A percentile compares a stretch with the other conserved stretches of the same genome.
phyloP scores from a whole-genome alignment of 371 early-diverging fungal species.

The Syncephalis fuscata region DNA sequence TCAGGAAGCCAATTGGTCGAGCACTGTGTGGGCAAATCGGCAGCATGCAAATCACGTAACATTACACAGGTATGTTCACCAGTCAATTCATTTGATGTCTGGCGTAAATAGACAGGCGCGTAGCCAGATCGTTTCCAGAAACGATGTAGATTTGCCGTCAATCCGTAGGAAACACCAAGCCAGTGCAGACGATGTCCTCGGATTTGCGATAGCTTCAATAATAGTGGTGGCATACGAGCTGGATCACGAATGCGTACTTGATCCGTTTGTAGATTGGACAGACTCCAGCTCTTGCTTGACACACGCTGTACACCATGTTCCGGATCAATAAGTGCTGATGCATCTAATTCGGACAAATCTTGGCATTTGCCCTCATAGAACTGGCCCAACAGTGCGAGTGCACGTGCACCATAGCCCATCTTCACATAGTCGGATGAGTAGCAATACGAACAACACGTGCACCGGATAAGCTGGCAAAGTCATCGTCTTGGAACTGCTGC shows the following conservation, averaged over 20 bases:
- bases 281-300: constrained; percentile 31
- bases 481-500: constrained; percentile 91
- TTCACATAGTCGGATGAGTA: constrained; percentile 94
- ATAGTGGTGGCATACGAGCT: constrained; percentile 74
- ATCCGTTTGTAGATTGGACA: constrained; percentile 53
- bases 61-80: constrained; percentile 97
- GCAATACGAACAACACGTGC: constrained; percentile 99
- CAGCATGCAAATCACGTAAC: constrained; percentile 57
- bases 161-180: constrained; percentile 95
- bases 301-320: no score
- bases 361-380: constrained; percentile 74
- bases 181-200: constrained; percentile 72
- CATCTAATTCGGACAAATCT: constrained; percentile 45
- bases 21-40: constrained; percentile 27
- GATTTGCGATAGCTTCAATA: constrained; percentile 66
- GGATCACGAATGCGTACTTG: constrained; percentile 72
- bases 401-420: constrained; percentile 96
- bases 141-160: constrained; percentile 77
- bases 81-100: constrained; percentile 91
- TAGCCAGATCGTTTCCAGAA: constrained; percentile 95
- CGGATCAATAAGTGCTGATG: constrained; percentile 7
- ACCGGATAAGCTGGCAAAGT: constrained; percentile 87
- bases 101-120: constrained; percentile 90
- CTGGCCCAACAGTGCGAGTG: constrained; percentile 67
- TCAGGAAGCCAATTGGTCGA: constrained; percentile 48